Evolutionary conservation across 1,139 yeast species (phyloP).

Genomic region (Saccharomycopsis phalli): DNA sequence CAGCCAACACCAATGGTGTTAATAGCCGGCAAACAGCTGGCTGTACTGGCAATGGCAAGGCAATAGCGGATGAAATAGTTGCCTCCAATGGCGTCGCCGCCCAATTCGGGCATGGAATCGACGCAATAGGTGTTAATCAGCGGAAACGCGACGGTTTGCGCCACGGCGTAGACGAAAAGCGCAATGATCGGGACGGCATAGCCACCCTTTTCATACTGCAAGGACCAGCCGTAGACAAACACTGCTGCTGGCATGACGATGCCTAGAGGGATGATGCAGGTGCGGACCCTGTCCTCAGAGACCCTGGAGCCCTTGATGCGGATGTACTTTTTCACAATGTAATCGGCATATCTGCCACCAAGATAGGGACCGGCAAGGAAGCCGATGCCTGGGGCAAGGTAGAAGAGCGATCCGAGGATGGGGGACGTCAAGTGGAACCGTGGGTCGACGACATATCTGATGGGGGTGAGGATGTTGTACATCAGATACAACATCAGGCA

Average conservation of each 20-base stretch:
- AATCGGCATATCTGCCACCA: constrained; percentile 46
- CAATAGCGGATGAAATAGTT: constrained; percentile 42
- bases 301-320: constrained; percentile 34
- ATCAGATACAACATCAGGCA: constrained; percentile 37
- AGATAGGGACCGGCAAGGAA: constrained; percentile 38
- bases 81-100: constrained; percentile 45
- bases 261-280: constrained; percentile 33
- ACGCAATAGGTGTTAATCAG: constrained; percentile 46
- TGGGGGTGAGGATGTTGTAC: constrained; percentile 46
- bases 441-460: constrained; percentile 45
- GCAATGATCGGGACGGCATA: constrained; percentile 43
- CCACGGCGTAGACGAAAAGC: constrained; percentile 39
- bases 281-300: constrained; percentile 43
- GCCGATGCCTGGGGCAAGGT: constrained; percentile 46
- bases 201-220: constrained; percentile 42
- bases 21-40: constrained; percentile 37
- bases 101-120: constrained; percentile 44
- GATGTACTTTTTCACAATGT: constrained; percentile 36
- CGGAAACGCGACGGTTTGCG: constrained; percentile 43
- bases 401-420: constrained; percentile 40
- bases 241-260: constrained; percentile 34
- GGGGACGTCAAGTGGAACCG: constrained; percentile 40
- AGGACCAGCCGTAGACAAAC: constrained; percentile 45
- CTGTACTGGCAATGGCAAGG: constrained; percentile 43
- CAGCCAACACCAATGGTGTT: constrained; percentile 44